Conservation (phyloP, 1,284 basidiomycete genomes). For the Sanghuangporus sanghuang region DNA sequence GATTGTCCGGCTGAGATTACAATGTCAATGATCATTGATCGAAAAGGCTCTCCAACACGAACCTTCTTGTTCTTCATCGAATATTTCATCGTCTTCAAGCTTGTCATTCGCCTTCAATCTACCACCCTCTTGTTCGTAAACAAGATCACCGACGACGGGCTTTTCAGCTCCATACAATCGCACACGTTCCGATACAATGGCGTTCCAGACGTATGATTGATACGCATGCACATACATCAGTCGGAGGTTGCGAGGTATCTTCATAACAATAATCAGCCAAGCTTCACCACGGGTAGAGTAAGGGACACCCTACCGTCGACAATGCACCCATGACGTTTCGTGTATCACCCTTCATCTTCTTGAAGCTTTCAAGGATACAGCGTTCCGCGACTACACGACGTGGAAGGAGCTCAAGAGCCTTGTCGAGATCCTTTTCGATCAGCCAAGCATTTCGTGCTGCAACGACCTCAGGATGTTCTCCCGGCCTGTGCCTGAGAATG, state of each 20-base stretch:
- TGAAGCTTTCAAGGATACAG: conserved; percentile 86
- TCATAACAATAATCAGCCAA: background rate
- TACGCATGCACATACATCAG: conserved; percentile 99
- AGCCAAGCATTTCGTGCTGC: conserved; percentile 81
- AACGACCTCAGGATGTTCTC: conserved; percentile 85
- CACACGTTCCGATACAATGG: conserved; percentile 90
- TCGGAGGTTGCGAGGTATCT: conserved; percentile 94
- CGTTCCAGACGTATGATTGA: conserved; percentile 98
- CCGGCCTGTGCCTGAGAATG: conserved; percentile 76
- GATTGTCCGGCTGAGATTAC: conserved; percentile 22
- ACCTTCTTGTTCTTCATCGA: conserved; percentile 42
- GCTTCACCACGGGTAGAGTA: background rate
- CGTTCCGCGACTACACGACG: conserved; percentile 89
- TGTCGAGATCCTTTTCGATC: conserved; percentile 69
- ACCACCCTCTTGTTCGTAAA: conserved; percentile 40
- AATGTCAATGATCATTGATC: conserved; percentile 2
- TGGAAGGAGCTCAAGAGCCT: conserved; percentile 80
- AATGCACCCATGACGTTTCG: conserved; percentile 84
- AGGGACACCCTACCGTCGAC: conserved; percentile 56
- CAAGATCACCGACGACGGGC: conserved; percentile 84
- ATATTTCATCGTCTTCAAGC: conserved; percentile 26
- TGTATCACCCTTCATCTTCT: conserved; percentile 71
- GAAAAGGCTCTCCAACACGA: conserved; percentile 12
- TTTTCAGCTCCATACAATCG: conserved; percentile 69
- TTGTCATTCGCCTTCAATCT: conserved; percentile 35